A percentile compares a stretch with the other conserved stretches of the same genome.
These are phyloP conservation scores for Heritiera littoralis DNA, from an alignment of 345 rosid genomes.

Conservation along the genomic window DNA sequence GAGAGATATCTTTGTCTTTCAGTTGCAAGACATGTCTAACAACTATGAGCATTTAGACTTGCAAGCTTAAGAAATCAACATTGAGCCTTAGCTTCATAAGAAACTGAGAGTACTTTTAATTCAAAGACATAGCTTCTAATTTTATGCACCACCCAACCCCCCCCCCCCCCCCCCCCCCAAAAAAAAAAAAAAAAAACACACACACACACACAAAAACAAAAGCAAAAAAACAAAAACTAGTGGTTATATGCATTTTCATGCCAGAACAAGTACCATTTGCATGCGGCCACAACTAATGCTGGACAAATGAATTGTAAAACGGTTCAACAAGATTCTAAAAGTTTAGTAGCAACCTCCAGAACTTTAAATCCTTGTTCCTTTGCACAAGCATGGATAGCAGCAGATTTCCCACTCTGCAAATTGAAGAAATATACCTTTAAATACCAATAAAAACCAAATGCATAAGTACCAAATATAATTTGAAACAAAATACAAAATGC, in stretches of 20 bases:
- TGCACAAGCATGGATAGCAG: constrained; percentile 91
- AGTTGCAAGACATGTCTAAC: constrained; percentile 2
- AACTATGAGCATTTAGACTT: background rate
- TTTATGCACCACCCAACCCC: background rate
- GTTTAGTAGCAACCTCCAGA: constrained; percentile 63
- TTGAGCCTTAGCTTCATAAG: background rate
- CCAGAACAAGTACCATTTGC: background rate
- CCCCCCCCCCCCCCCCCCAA: no score
- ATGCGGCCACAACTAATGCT: constrained; percentile 3
- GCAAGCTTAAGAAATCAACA: constrained; percentile 6
- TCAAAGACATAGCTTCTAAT: background rate
- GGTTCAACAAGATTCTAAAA: constrained; percentile 21
- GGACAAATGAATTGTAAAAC: constrained; percentile 5
- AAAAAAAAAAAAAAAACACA: no score
- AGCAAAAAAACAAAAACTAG: background rate
- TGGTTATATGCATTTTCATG: background rate
- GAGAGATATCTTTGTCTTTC: background rate
- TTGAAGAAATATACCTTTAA: constrained; percentile 15
- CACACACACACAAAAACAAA: no score
- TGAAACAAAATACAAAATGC: background rate
- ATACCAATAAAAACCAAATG: constrained; percentile 7
- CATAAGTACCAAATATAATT: constrained; percentile 4
- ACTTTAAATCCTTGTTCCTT: constrained; percentile 86
- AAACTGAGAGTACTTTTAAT: background rate
- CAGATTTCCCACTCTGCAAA: constrained; percentile 94